phyloP scores from a whole-genome alignment of 2,329 filamentous ascomycete genomes.

The Cucurbitaria berberidis region DNA sequence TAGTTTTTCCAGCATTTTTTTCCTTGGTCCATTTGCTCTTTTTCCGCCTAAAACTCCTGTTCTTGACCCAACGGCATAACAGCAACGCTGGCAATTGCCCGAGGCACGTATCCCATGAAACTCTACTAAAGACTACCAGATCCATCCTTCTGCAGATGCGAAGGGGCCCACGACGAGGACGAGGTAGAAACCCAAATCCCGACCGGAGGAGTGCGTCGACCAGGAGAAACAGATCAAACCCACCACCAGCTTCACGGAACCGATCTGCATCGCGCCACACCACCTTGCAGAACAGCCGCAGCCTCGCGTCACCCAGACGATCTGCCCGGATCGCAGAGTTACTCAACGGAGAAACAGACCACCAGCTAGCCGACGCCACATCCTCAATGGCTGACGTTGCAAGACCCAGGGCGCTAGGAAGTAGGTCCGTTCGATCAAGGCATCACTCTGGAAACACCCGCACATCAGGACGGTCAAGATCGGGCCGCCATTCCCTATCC shows the following conservation, averaged over 20 bases:
- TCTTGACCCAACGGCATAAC: constrained; percentile 26
- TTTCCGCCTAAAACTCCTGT: constrained; percentile 21
- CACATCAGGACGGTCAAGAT: constrained; percentile 31
- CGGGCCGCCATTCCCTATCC: constrained; percentile 29
- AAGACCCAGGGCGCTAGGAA: constrained; percentile 42
- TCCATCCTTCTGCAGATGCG: constrained; percentile 46
- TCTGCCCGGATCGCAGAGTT: constrained; percentile 43
- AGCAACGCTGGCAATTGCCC: constrained; percentile 30
- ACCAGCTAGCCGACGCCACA: constrained; percentile 19
- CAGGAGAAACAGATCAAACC: constrained; percentile 34
- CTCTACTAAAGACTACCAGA: constrained; percentile 38
- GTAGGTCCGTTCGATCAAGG: constrained; percentile 39
- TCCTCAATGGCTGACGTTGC: constrained; percentile 48
- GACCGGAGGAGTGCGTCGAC: constrained; percentile 32
- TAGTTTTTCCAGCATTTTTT: constrained; percentile 5
- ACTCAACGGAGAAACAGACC: constrained; percentile 33
- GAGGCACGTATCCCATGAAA: constrained; percentile 19
- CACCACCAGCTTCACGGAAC: constrained; percentile 16
- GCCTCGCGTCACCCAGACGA: constrained; percentile 35
- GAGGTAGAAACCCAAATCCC: constrained; percentile 44
- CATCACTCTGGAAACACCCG: constrained; percentile 32
- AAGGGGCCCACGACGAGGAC: constrained; percentile 44
- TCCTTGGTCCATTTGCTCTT: constrained; percentile 6
- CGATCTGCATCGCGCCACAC: constrained; percentile 20
- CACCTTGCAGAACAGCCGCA: constrained; percentile 22